phyloP scores from a whole-genome alignment of 345 rosid species.

The Melastoma malabathricum region DNA sequence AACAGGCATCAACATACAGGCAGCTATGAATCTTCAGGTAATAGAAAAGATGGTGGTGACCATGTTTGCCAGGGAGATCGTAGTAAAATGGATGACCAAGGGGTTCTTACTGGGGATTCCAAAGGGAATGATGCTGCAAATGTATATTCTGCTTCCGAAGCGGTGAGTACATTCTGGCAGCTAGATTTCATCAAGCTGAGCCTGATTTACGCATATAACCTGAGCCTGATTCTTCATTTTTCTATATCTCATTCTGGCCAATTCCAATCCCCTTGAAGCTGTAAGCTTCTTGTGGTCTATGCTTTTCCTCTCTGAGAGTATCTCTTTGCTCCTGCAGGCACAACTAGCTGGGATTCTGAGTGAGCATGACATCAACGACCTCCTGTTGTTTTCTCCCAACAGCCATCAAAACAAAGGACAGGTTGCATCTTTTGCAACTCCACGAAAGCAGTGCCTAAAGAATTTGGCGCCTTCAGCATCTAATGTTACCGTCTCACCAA shows the following conservation, averaged over 20 bases:
- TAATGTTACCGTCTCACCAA: conserved; percentile 24
- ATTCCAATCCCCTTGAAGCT: too few species aligned
- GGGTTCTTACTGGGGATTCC: too few species aligned
- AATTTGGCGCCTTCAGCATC: conserved; percentile 27
- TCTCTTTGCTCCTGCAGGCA: conserved; percentile 21
- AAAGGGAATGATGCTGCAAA: too few species aligned
- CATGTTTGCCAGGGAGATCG: conserved; percentile 19
- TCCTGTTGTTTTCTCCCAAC: conserved; percentile 40
- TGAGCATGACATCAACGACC: conserved; percentile 42
- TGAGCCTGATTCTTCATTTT: too few species aligned
- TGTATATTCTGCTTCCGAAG: too few species aligned
- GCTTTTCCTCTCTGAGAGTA: too few species aligned
- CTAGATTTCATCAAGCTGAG: too few species aligned
- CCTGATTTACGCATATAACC: too few species aligned
- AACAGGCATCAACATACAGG: conserved; percentile 15
- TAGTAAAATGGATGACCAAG: too few species aligned
- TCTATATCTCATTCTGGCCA: too few species aligned
- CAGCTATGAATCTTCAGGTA: conserved; percentile 8
- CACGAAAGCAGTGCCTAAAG: conserved; percentile 33
- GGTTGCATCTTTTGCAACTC: conserved; percentile 26
- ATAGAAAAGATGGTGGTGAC: conserved; percentile 9
- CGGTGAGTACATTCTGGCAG: too few species aligned
- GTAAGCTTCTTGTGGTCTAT: too few species aligned
- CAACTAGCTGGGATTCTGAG: conserved; percentile 38
- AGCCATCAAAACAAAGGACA: conserved; percentile 30